Base-by-base conservation (phyloP, 768 basidiomycete genomes). In the Chalciporus chontae region DNA sequence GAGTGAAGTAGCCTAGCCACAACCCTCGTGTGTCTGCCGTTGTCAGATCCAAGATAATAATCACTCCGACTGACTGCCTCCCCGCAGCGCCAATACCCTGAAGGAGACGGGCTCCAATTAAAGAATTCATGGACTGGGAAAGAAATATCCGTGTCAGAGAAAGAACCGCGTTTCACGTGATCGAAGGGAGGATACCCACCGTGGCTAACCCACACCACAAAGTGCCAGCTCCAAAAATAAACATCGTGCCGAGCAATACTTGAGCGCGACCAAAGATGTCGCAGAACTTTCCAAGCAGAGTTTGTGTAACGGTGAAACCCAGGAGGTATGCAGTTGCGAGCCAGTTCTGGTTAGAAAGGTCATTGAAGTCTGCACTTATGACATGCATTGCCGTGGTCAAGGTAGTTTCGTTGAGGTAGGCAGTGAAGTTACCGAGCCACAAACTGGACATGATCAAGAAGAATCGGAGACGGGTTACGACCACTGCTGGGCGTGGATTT, bases 31-130 rank as follows among this genome's bases (percentile, higher is more conserved):
- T 54, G 46, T 71, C 70, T 0, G 70, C 47, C 0, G 70, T 70
- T n/a, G 70, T 71, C 6, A 69, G 47, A 50, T 71, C 70, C 53
- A 70, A 47, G 13, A 69, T 46, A 51, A 69, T 58, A 56, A 71
- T 69, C 18, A 70, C 61, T 0, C 69, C 68, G 7, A 70, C 68
- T 0, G 70, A 66, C 36, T 71, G 70, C 49, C 69, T 59, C 24
- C 68, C 68, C 0, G 70, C 70, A 15, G 70, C 68, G 10, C 68
- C 68, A 29, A 71, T 69, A n/a, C 68, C 68, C 47, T 71, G 70
- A 11, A 69, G 53, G 37, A 71, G 60, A 40, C 68, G 69, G 1
- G 67, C 68, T 6, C 46, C 51, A 17, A 69, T 71, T 36, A 69
- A 41, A 26, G 68, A 71, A 43, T 65, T 57, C 68, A 69, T 69